A percentile compares a stretch with the other conserved stretches of the same genome.
Conservation (phyloP, 2,329 filamentous ascomycete species). For the Cytospora mali region DNA sequence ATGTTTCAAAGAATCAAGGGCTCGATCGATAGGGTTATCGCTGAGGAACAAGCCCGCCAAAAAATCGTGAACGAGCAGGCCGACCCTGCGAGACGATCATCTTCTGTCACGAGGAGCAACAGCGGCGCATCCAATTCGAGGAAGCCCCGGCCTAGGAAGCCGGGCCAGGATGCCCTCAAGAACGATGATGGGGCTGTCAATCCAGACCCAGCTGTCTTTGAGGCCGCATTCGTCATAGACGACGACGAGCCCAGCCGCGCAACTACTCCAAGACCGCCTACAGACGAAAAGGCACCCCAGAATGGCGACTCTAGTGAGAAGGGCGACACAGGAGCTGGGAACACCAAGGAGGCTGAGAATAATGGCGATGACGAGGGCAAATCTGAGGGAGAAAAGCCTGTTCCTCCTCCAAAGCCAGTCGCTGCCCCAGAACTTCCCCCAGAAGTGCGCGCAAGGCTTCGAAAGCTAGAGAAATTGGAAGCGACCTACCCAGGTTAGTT, state of each 20-base stretch:
- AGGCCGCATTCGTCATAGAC: slow-evolving; percentile 83
- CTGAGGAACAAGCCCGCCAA: slow-evolving; percentile 87
- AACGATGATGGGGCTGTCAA: slow-evolving; percentile 48
- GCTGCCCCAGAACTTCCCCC: slow-evolving; percentile 62
- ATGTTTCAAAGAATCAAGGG: slow-evolving; percentile 72
- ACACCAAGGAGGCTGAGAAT: slow-evolving; percentile 30
- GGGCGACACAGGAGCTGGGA: slow-evolving; percentile 30
- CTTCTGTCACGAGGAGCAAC: slow-evolving; percentile 45
- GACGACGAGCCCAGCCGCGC: slow-evolving; percentile 65
- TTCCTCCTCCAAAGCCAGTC: slow-evolving; percentile 25
- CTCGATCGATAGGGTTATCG: slow-evolving; percentile 83
- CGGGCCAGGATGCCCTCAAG: slow-evolving; percentile 40
- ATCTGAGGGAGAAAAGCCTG: slow-evolving; percentile 20
- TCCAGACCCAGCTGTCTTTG: slow-evolving; percentile 85
- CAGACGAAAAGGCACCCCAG: slow-evolving; percentile 22
- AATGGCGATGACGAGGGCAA: slow-evolving; percentile 23
- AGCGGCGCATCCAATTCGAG: slow-evolving; percentile 39
- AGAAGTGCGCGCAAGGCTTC: slow-evolving; percentile 74
- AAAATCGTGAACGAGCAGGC: slow-evolving; percentile 52
- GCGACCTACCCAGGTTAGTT: slow-evolving; percentile 76
- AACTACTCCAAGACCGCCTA: slow-evolving; percentile 22
- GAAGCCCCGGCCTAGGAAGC: slow-evolving; percentile 46
- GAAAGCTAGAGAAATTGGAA: slow-evolving; percentile 89
- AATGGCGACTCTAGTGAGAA: slow-evolving; percentile 21
- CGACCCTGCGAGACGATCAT: slow-evolving; percentile 38